These are phyloP conservation scores for Yamadazyma songkhlaensis DNA, from an alignment of 1,139 yeast genomes.

Conservation along the genomic window DNA sequence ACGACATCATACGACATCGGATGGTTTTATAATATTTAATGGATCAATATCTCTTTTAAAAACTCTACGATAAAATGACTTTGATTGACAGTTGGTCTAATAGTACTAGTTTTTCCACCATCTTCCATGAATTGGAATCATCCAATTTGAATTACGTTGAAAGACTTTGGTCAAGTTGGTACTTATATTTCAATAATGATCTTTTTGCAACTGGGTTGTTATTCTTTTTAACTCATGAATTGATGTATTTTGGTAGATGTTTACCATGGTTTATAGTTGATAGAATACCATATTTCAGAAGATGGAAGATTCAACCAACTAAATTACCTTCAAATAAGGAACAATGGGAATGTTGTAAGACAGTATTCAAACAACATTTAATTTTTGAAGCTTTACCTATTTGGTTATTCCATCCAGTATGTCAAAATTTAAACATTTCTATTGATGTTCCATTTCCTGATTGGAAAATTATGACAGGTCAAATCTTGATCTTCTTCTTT, in stretches of 20 bases:
- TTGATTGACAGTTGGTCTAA: conserved; percentile 10
- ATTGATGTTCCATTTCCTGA: conserved; percentile 83
- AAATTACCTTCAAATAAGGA: conserved; percentile 75
- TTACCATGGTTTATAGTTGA: conserved; percentile 84
- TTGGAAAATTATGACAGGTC: conserved; percentile 52
- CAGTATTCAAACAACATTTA: conserved; percentile 81
- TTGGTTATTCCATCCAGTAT: conserved; percentile 92
- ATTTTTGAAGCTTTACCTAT: conserved; percentile 92
- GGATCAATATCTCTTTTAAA: conserved; percentile 3
- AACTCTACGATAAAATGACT: background rate
- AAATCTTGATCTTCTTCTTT: conserved; percentile 72
- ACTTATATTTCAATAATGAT: conserved; percentile 70
- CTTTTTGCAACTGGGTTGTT: conserved; percentile 79
- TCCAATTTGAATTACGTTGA: conserved; percentile 31
- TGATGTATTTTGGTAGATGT: conserved; percentile 81
- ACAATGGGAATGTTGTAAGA: conserved; percentile 88
- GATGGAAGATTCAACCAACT: conserved; percentile 77
- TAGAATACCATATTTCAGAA: conserved; percentile 68
- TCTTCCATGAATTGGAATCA: conserved; percentile 9
- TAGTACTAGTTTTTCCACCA: conserved; percentile 4
- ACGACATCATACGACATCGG: conserved; percentile 1
- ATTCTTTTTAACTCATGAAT: conserved; percentile 71
- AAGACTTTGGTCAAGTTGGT: conserved; percentile 76
- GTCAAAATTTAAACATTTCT: conserved; percentile 71
- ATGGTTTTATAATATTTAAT: conserved; percentile 1